These are phyloP conservation scores for Neofusicoccum sp. DNA, from an alignment of 2,329 filamentous ascomycete genomes.

Conservation along the genomic window DNA sequence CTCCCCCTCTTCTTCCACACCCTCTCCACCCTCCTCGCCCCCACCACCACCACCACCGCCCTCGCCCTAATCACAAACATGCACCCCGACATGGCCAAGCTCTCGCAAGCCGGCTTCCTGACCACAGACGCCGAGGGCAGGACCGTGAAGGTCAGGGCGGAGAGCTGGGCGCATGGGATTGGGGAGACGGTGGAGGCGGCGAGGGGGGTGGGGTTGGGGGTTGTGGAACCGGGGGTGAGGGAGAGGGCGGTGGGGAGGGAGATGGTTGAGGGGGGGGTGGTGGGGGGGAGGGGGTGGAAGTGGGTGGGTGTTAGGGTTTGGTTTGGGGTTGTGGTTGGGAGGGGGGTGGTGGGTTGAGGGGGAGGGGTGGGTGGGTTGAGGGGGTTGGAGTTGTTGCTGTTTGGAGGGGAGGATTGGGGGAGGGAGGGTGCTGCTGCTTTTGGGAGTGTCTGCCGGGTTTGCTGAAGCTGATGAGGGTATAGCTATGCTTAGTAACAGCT, in stretches of 20 bases:
- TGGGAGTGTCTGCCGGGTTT: too few species aligned
- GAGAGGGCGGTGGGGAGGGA: too few species aligned
- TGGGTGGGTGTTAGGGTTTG: conserved; percentile 42
- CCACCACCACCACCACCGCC: too few species aligned
- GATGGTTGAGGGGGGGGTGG: background rate
- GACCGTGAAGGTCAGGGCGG: conserved; percentile 55
- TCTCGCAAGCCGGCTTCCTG: conserved; percentile 62
- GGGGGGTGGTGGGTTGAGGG: background rate
- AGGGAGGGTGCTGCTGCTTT: too few species aligned
- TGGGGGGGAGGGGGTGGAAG: conserved; percentile 31
- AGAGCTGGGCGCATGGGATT: conserved; percentile 57
- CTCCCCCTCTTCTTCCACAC: conserved; percentile 51
- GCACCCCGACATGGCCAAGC: conserved; percentile 62
- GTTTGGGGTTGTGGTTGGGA: conserved; percentile 38
- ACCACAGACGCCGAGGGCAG: conserved; percentile 40
- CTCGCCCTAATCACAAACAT: conserved; percentile 64
- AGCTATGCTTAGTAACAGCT: too few species aligned
- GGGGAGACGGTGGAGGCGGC: conserved; percentile 54
- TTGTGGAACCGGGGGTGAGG: too few species aligned
- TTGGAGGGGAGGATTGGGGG: too few species aligned
- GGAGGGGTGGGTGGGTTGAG: background rate
- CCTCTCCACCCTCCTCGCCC: conserved; percentile 41
- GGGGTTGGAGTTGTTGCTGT: too few species aligned
- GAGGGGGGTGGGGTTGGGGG: conserved; percentile 29
- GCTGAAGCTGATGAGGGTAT: background rate